phyloP scores from a whole-genome alignment of 2,329 filamentous ascomycete genomes.

The Lomentospora prolificans region DNA sequence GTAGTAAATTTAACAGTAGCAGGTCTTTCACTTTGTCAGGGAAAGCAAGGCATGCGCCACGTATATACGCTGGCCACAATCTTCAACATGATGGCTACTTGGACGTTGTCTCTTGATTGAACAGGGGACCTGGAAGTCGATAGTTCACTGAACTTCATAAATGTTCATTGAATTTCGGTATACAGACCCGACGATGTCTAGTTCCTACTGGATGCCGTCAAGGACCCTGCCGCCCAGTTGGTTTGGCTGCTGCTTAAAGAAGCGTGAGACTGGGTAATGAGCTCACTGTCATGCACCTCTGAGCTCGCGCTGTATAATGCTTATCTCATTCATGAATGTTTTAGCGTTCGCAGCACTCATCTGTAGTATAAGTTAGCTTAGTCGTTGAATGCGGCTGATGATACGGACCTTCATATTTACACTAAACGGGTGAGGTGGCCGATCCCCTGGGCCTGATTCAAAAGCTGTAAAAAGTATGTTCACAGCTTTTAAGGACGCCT shows the following conservation, averaged over 20 bases:
- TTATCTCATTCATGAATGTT: conserved; percentile 38
- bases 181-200: too few species aligned
- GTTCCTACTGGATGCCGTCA: too few species aligned
- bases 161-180: too few species aligned
- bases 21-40: too few species aligned
- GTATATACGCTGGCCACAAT: too few species aligned
- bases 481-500: conserved; percentile 61
- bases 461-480: conserved; percentile 58
- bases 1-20: too few species aligned
- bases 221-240: too few species aligned
- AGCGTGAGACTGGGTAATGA: not conserved
- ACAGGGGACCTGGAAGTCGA: too few species aligned
- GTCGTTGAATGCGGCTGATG: conserved; percentile 14
- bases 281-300: conserved; percentile 22
- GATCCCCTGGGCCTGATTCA: conserved; percentile 34
- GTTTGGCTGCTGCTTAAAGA: not conserved
- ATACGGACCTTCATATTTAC: conserved; percentile 47
- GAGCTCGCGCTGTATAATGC: conserved; percentile 40
- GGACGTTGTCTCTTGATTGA: too few species aligned
- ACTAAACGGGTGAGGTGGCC: conserved; percentile 38
- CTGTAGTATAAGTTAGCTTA: conserved; percentile 20
- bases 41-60: too few species aligned
- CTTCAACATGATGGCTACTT: too few species aligned
- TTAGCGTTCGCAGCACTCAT: conserved; percentile 45
- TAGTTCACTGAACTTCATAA: too few species aligned